These are phyloP conservation scores for Boletellus emodensis DNA, from an alignment of 768 basidiomycete genomes.

Conservation along the genomic window DNA sequence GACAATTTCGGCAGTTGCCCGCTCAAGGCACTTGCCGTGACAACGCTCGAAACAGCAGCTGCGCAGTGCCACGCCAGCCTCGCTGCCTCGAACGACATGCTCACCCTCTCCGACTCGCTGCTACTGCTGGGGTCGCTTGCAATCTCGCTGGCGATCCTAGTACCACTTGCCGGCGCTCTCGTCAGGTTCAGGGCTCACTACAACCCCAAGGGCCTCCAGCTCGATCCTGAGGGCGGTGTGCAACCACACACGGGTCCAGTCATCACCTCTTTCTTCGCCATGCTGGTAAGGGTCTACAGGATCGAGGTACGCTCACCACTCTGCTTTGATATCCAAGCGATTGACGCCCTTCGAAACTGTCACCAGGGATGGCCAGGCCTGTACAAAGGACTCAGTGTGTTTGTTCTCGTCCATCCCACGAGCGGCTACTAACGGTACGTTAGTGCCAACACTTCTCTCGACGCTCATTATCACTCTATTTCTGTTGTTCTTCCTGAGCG, in stretches of 20 bases:
- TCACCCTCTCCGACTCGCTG: conserved; percentile 37
- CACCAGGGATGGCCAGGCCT: conserved; percentile 64
- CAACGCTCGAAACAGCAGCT: conserved; percentile 8
- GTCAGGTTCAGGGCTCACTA: conserved; percentile 81
- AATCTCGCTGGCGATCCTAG: conserved; percentile 52
- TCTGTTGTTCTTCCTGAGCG: conserved; percentile 55
- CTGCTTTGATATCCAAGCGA: background rate
- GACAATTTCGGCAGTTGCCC: conserved; percentile 13
- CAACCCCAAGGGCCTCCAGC: conserved; percentile 78
- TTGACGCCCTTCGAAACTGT: background rate
- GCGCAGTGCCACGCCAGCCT: background rate
- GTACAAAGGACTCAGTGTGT: conserved; percentile 73
- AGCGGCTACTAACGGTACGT: conserved; percentile 39
- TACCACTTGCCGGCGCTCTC: conserved; percentile 64
- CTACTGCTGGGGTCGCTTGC: conserved; percentile 43
- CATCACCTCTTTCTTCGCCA: conserved; percentile 70
- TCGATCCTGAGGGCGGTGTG: conserved; percentile 74
- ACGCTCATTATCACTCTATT: conserved; percentile 56
- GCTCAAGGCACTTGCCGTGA: conserved; percentile 30
- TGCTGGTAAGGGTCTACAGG: conserved; percentile 65
- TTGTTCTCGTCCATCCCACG: background rate
- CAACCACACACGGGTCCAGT: conserved; percentile 75
- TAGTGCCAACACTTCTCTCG: conserved; percentile 47
- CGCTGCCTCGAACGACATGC: conserved; percentile 15
- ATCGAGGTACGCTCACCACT: conserved; percentile 55